phyloP scores from a whole-genome alignment of 768 basidiomycete genomes.

The Ramaria sp. region DNA sequence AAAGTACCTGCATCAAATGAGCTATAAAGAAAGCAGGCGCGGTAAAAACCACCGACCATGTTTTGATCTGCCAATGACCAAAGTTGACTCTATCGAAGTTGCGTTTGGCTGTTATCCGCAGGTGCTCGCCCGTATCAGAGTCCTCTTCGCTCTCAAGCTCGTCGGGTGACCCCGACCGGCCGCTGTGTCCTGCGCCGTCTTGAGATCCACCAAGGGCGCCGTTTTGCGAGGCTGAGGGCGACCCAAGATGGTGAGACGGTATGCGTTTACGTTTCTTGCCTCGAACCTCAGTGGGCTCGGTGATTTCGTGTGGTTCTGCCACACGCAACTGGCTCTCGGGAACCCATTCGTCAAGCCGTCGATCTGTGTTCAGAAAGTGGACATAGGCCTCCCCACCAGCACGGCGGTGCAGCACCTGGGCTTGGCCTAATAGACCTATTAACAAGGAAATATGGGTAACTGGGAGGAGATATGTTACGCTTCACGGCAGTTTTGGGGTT shows the following conservation, averaged over 20 bases:
- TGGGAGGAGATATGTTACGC: background rate
- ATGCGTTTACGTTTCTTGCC: slow-evolving; percentile 25
- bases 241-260: background rate
- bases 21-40: background rate
- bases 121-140: slow-evolving; percentile 56
- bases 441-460: background rate
- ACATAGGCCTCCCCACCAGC: slow-evolving; percentile 45
- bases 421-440: slow-evolving; percentile 25
- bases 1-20: slow-evolving; percentile 56
- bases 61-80: slow-evolving; percentile 78
- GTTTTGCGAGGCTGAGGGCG: background rate
- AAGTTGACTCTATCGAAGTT: slow-evolving; percentile 86
- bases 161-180: background rate
- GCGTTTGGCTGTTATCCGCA: slow-evolving; percentile 53
- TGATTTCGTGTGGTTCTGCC: slow-evolving; percentile 18
- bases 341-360: slow-evolving; percentile 69
- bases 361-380: slow-evolving; percentile 63
- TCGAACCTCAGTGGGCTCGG: slow-evolving; percentile 10
- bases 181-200: background rate
- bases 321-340: slow-evolving; percentile 32
- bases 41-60: slow-evolving; percentile 51
- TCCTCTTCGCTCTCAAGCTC: slow-evolving; percentile 42
- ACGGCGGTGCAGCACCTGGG: slow-evolving; percentile 42
- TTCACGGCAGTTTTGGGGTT: slow-evolving; percentile 4
- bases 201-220: background rate